Evolutionary conservation across 2,329 filamentous ascomycete genomes (phyloP).

Genomic region (Fusarium udum): DNA sequence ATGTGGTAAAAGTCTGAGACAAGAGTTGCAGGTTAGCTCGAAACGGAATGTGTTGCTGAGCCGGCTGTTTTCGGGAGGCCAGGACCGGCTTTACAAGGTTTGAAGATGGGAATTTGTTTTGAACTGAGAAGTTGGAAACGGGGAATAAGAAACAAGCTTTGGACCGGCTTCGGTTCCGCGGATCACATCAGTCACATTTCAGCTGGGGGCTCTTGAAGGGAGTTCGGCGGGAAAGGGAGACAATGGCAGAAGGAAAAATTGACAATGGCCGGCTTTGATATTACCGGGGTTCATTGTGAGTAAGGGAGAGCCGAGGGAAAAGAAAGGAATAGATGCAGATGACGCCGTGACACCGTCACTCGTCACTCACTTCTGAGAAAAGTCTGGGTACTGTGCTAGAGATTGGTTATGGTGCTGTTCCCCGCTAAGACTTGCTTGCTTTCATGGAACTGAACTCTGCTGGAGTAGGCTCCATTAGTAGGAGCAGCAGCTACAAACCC

Average conservation of each 20-base stretch:
- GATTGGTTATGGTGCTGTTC: constrained; percentile 4
- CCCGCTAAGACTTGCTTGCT: constrained; percentile 23
- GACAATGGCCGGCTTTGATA: neutral
- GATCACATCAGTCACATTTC: neutral
- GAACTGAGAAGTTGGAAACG: constrained; percentile 4
- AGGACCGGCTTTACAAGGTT: neutral
- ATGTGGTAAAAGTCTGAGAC: constrained; percentile 38
- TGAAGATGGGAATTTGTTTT: neutral
- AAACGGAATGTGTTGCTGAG: neutral
- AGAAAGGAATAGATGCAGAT: constrained; percentile 20
- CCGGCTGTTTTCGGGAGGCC: constrained; percentile 19
- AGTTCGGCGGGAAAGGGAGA: neutral
- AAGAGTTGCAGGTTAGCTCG: constrained; percentile 11
- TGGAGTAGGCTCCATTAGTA: neutral
- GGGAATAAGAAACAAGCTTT: constrained; percentile 26
- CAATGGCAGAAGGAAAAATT: neutral
- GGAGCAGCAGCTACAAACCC: neutral
- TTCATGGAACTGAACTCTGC: neutral
- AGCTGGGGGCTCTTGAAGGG: neutral
- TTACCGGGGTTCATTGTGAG: neutral
- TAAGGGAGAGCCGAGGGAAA: constrained; percentile 16
- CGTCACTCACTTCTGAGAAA: constrained; percentile 4
- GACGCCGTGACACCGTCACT: constrained; percentile 43
- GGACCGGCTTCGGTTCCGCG: constrained; percentile 8
- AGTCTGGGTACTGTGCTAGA: neutral